A percentile compares a stretch with the other conserved stretches of the same genome.
These are phyloP conservation scores for Trichoderma brevicompactum DNA, from an alignment of 2,329 filamentous ascomycete genomes.

Conservation along the genomic window DNA sequence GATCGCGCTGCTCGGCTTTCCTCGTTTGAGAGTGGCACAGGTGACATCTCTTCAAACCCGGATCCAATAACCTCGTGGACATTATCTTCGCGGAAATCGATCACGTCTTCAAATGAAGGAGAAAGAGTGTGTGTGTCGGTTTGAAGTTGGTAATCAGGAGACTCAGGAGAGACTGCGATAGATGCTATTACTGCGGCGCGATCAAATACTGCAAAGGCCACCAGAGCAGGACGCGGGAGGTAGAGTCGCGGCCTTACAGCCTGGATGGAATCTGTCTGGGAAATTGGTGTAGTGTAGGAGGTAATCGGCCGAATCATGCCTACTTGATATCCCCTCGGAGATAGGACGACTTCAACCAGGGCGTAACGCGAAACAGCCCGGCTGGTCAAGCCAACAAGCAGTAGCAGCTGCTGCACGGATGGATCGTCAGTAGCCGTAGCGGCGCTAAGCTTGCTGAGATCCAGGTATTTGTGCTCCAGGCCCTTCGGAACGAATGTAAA, in stretches of 20 bases:
- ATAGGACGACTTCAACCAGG: conserved; percentile 72
- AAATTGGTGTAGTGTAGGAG: conserved; percentile 62
- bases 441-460: conserved; percentile 57
- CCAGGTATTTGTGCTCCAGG: conserved; percentile 54
- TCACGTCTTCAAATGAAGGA: conserved; percentile 79
- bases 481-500: conserved; percentile 70
- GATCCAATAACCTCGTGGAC: conserved; percentile 67
- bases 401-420: conserved; percentile 61
- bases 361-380: conserved; percentile 66
- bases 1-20: conserved; percentile 56
- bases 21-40: conserved; percentile 44
- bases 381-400: conserved; percentile 62
- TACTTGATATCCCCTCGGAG: conserved; percentile 57
- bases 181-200: conserved; percentile 79
- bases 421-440: conserved; percentile 56
- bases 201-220: conserved; percentile 81
- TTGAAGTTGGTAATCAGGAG: conserved; percentile 76
- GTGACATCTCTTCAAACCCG: conserved; percentile 62
- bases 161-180: conserved; percentile 67
- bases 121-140: conserved; percentile 66
- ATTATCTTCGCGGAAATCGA: conserved; percentile 74
- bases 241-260: conserved; percentile 66
- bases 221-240: conserved; percentile 76
- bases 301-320: conserved; percentile 70
- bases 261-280: conserved; percentile 44